These are phyloP conservation scores for Botrytis deweyae DNA, from an alignment of 2,329 filamentous ascomycete species.

Conservation along the genomic window DNA sequence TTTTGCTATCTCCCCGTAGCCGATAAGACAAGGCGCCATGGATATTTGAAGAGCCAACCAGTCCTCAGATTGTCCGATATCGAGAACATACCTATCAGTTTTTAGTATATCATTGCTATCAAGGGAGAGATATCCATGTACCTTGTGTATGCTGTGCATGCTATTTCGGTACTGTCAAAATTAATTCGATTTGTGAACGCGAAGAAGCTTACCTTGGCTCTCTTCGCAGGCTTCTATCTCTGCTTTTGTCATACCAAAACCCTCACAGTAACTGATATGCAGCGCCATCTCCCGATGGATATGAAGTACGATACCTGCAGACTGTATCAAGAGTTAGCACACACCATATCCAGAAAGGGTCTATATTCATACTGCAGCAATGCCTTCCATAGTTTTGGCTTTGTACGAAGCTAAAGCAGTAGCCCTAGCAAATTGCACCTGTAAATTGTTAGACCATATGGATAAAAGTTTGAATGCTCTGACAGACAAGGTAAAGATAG, in stretches of 20 bases:
- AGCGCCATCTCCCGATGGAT: conserved; percentile 78
- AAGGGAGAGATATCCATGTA: conserved; percentile 22
- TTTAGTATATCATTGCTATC: conserved; percentile 9
- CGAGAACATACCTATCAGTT: conserved; percentile 70
- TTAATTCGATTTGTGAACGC: neutral
- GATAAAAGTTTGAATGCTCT: neutral
- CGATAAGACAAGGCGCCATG: conserved; percentile 83
- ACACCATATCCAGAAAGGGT: neutral
- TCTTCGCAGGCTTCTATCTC: conserved; percentile 75
- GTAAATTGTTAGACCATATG: neutral
- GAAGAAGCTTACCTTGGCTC: conserved; percentile 57
- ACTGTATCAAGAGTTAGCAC: conserved; percentile 42
- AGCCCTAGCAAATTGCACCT: conserved; percentile 85
- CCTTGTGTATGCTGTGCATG: conserved; percentile 76
- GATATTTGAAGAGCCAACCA: conserved; percentile 84
- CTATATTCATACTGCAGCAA: conserved; percentile 57
- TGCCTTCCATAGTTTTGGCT: conserved; percentile 69
- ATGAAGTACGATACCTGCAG: conserved; percentile 70
- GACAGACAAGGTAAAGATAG: conserved; percentile 77
- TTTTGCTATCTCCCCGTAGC: conserved; percentile 77
- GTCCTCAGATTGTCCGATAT: conserved; percentile 83
- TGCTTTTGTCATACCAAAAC: conserved; percentile 72
- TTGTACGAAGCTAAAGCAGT: conserved; percentile 87
- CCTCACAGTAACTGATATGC: conserved; percentile 78
- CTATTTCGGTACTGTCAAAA: conserved; percentile 38